Evolutionary conservation across 2,329 filamentous ascomycete species (phyloP), one percentile per base, ranked within the genome.

Genomic region (Ceratocystis harringtonii): DNA sequence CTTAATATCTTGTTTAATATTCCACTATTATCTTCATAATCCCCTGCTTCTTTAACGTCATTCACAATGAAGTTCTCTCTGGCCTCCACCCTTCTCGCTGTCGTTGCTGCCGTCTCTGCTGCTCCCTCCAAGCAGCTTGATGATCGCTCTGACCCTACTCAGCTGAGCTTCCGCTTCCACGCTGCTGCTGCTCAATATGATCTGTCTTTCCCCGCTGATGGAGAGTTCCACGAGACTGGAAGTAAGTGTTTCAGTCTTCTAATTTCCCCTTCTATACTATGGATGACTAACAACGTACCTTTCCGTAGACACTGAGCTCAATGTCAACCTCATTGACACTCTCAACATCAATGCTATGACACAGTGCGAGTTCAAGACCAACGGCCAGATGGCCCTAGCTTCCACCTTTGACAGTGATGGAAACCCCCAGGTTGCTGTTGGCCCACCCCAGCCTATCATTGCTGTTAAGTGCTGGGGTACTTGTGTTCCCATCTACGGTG

Each of bases 341-440:
- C 73, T 74, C 45, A 75, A 77, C 72, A 80, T 78, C 72, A 73
- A 76, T 69, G 77, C 77, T 66, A 70, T 72, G 67, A 62, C 63
- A 17, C 70, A 75, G 63, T 81, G 79, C 72, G 74, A 71, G n/a
- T 80, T 81, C 71, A 70, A 74, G 65, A 78, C 76, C 0, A 66
- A 70, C 6, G 71, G 69, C 22, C 66, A 72, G 5, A 68, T 71
- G 12, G 63, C 69, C 48, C 63, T 67, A 12, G 69, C 69, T 17
- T 70, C 70, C 64, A 71, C 70, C 63, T 71, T 74, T 68, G 71
- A 70, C 36, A 45, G 69, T 1, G 65, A 68, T 19, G 76, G 75
- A 8, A 68, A 72, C 17, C 73, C 76, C 68, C 75, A 77, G 65
- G 72, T 81, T 25, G 70, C 75, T 7, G 73, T 81, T 28, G 76